Conservation (phyloP, 306 rosid species). For the Inga leiocalycina region DNA sequence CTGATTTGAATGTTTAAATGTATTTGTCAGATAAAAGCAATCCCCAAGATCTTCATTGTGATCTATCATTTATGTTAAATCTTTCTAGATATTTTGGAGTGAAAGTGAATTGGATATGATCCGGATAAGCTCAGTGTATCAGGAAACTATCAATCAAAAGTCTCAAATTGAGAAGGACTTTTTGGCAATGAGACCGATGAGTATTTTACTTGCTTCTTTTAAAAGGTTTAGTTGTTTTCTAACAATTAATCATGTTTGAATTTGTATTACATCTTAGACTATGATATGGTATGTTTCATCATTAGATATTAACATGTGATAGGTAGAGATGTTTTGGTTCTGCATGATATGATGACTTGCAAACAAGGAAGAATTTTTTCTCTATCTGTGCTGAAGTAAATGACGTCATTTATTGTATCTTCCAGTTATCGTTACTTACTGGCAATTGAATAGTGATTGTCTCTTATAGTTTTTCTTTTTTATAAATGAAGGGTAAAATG, state of each 20-base stretch:
- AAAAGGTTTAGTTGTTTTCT: slow-evolving; percentile 1
- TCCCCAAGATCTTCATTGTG: neutral
- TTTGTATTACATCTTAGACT: neutral
- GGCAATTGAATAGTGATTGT: neutral
- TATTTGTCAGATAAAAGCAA: slow-evolving; percentile 11
- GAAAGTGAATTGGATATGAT: slow-evolving; percentile 78
- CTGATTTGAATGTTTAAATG: slow-evolving; percentile 5
- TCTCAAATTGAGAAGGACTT: slow-evolving; percentile 63
- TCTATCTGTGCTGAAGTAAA: neutral
- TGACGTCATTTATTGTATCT: neutral
- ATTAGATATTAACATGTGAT: neutral
- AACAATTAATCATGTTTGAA: slow-evolving; percentile 9
- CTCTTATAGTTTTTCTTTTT: neutral
- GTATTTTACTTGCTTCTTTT: slow-evolving; percentile 32
- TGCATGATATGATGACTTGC: neutral
- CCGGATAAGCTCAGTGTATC: slow-evolving; percentile 59
- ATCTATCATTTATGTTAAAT: slow-evolving; percentile 19
- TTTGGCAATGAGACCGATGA: slow-evolving; percentile 51
- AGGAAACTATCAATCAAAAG: slow-evolving; percentile 62
- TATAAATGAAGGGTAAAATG: neutral
- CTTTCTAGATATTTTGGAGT: slow-evolving; percentile 72
- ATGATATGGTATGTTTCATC: neutral
- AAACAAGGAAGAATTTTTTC: neutral
- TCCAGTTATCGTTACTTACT: neutral
- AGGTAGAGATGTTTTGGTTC: neutral